Evolutionary conservation across 2,329 filamentous ascomycete species (phyloP).

Genomic region (Beauveria pseudobassiana): DNA sequence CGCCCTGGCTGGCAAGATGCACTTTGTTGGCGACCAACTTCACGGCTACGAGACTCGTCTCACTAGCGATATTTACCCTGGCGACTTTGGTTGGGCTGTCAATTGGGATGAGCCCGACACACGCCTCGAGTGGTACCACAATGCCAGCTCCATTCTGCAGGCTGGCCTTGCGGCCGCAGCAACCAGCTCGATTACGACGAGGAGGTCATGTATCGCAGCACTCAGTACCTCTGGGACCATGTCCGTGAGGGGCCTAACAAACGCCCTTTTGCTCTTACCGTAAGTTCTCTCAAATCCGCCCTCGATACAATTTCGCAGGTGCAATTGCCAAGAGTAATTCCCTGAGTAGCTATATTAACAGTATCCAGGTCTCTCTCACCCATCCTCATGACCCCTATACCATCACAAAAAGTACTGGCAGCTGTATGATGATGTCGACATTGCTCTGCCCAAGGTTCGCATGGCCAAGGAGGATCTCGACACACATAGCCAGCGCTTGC

Average conservation of each 20-base stretch:
- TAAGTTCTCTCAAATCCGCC: constrained; percentile 19
- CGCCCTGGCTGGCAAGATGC: constrained; percentile 90
- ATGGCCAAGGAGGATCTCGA: constrained; percentile 79
- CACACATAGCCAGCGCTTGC: constrained; percentile 75
- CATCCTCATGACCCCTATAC: constrained; percentile 94
- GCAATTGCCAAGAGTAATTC: neutral
- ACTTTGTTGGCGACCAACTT: constrained; percentile 90
- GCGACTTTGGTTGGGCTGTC: constrained; percentile 88
- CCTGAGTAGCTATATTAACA: neutral
- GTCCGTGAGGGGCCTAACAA: constrained; percentile 68
- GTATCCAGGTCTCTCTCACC: constrained; percentile 67
- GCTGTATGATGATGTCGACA: constrained; percentile 80
- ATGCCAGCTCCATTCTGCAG: constrained; percentile 87
- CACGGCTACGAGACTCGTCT: constrained; percentile 89
- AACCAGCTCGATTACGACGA: constrained; percentile 96
- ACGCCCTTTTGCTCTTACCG: constrained; percentile 78
- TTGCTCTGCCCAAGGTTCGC: constrained; percentile 69
- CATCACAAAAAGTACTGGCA: constrained; percentile 94
- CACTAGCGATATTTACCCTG: constrained; percentile 93
- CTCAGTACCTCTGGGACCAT: constrained; percentile 85
- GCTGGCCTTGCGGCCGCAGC: constrained; percentile 78
- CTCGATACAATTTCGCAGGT: no score
- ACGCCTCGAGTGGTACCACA: constrained; percentile 91
- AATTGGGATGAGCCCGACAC: constrained; percentile 90
- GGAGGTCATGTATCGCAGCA: constrained; percentile 88